phyloP scores from a whole-genome alignment of 495 filamentous ascomycete species.

The Usnea hakonensis region DNA sequence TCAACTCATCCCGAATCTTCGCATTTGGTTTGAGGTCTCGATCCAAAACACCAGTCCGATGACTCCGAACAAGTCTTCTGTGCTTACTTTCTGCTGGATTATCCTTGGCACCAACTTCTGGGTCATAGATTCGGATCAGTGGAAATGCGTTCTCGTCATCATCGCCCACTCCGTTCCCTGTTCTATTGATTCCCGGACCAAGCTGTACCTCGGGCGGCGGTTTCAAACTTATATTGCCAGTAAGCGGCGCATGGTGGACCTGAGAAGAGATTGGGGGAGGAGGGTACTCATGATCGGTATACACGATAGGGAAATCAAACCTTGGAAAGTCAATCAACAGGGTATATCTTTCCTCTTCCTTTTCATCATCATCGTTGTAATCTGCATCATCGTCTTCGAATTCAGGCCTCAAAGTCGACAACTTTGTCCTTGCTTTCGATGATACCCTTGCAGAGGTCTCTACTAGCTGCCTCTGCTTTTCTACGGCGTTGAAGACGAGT shows the following conservation, averaged over 20 bases:
- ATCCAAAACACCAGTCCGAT: slow-evolving; percentile 87
- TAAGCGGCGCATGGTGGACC: slow-evolving; percentile 50
- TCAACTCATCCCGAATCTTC: slow-evolving; percentile 91
- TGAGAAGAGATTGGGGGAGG: slow-evolving; percentile 71
- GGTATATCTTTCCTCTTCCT: slow-evolving; percentile 49
- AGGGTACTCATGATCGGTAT: slow-evolving; percentile 86
- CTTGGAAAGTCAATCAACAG: slow-evolving; percentile 87
- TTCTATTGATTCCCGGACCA: slow-evolving; percentile 70
- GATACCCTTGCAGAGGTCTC: slow-evolving; percentile 34
- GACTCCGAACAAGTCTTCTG: slow-evolving; percentile 78
- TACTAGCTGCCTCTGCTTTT: slow-evolving; percentile 60
- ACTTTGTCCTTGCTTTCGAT: slow-evolving; percentile 26
- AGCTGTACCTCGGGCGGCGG: slow-evolving; percentile 74
- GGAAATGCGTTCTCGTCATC: slow-evolving; percentile 48
- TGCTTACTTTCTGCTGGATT: slow-evolving; percentile 97
- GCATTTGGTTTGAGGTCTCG: slow-evolving; percentile 92
- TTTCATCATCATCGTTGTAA: slow-evolving; percentile 36
- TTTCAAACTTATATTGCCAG: slow-evolving; percentile 62
- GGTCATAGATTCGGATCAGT: slow-evolving; percentile 82
- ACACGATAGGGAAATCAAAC: slow-evolving; percentile 94
- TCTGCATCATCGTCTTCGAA: slow-evolving; percentile 20
- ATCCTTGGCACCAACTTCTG: slow-evolving; percentile 76
- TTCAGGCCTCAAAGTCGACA: slow-evolving; percentile 25
- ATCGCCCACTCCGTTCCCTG: slow-evolving; percentile 38
- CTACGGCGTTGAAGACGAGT: slow-evolving; percentile 78